Base-by-base conservation (phyloP, 2,329 filamentous ascomycete species). In the Eutypella sp. region DNA sequence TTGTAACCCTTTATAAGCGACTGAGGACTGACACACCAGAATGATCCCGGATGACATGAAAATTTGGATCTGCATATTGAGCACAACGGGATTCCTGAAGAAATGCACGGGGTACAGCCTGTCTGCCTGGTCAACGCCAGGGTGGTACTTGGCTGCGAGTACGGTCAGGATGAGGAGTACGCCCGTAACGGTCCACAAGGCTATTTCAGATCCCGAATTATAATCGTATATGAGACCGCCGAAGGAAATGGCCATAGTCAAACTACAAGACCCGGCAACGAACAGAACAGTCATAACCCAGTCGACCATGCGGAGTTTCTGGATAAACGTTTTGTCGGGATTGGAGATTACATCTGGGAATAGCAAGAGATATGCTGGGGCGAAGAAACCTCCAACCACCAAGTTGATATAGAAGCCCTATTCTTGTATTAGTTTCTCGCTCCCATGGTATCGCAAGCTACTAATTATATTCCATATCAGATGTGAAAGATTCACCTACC, bases 161-260 rank as follows among this genome's bases (percentile, higher is more conserved):
- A n/a, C n/a, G n/a, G n/a, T n/a, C n/a, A n/a, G n/a, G n/a, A n/a
- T n/a, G n/a, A n/a, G n/a, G n/a, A 72, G 53, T 0, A 74, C 58
- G 4, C 59, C 70, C 5, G 66, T 67, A 1, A 70, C 57, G 34
- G 74, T 65, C 41, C 74, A 74, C 2, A 74, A 63, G 1, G 62
- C 68, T 41, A 81, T 75, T 27, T 69, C 68, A 1, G 60, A 58
- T 1, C 66, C 66, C 3, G 58, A 63, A 37, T 62, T 56, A 76
- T 77, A 83, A 0, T 64, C 52, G 44, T 70, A 81, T 7, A 69
- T 33, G 1, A 63, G 59, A 2, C 78, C 78, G 9, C 73, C 77
- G 37, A 79, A 75, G 44, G 66, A 67, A 47, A 80, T 67, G 2
- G 67, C 74, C 59, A 82, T 69, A 22, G 74, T 61, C 24, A 74